Evolutionary conservation across 169 alveolate genomes (phyloP).

Genomic region (Plasmodium fragile): DNA sequence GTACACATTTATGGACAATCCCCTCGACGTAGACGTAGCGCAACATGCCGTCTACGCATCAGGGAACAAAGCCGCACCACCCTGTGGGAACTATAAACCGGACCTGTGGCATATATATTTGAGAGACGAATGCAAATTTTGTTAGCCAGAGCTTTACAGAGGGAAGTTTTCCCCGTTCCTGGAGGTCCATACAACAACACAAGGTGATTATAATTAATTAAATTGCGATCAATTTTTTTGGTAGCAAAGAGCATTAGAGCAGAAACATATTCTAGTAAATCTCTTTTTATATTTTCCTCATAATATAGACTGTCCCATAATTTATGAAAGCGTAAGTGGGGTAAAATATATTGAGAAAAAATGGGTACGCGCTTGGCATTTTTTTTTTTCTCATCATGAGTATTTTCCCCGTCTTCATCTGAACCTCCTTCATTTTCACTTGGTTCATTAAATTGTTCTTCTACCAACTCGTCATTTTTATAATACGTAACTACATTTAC

Average conservation of each 20-base stretch:
- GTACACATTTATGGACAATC: background rate
- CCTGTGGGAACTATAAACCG: background rate
- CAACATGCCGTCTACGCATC: background rate
- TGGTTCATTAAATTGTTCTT: slow-evolving; percentile 62
- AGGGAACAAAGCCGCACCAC: no score
- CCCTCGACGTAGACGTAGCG: background rate
- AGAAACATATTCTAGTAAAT: slow-evolving; percentile 81
- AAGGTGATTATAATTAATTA: slow-evolving; percentile 85
- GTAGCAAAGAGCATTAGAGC: slow-evolving; percentile 84
- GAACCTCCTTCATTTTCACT: slow-evolving; percentile 59
- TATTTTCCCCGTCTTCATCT: slow-evolving; percentile 31
- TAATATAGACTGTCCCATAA: slow-evolving; percentile 87
- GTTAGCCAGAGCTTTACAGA: slow-evolving; percentile 81
- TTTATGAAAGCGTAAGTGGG: slow-evolving; percentile 82
- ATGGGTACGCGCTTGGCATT: slow-evolving; percentile 59
- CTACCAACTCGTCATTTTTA: slow-evolving; percentile 71
- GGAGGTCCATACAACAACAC: slow-evolving; percentile 88
- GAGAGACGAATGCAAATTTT: slow-evolving; percentile 81
- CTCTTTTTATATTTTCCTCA: slow-evolving; percentile 82
- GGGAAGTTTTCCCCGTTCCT: slow-evolving; percentile 85
- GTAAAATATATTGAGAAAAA: slow-evolving; percentile 83
- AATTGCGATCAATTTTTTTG: slow-evolving; percentile 79
- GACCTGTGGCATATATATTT: slow-evolving; percentile 46
- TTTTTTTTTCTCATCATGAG: background rate
- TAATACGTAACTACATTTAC: slow-evolving; percentile 74